Percentiles rank a stretch among this genome's conserved stretches.
Conservation (phyloP, 495 filamentous ascomycete species). For the Aspergillus bridgeri region DNA sequence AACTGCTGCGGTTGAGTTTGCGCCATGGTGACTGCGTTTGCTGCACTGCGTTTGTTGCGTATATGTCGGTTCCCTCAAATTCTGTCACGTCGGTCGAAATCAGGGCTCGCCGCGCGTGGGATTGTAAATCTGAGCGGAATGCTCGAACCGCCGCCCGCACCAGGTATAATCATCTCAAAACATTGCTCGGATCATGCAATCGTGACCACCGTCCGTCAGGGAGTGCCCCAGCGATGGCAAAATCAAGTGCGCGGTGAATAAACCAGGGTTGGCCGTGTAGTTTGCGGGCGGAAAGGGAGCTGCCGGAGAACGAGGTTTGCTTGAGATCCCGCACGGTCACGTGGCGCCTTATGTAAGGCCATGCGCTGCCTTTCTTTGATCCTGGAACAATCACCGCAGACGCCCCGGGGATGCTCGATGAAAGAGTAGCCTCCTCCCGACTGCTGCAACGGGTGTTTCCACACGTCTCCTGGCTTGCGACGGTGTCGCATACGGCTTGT, state of each 20-base stretch:
- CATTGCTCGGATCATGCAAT: slow-evolving; percentile 21
- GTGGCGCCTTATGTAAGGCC: slow-evolving; percentile 12
- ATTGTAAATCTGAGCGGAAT: slow-evolving; percentile 39
- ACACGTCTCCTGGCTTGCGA: not conserved
- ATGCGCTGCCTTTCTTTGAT: slow-evolving; percentile 10
- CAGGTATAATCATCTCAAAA: slow-evolving; percentile 46
- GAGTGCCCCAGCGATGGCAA: not conserved
- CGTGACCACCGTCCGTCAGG: not conserved
- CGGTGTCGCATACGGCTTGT: not conserved
- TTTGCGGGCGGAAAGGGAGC: slow-evolving; percentile 24
- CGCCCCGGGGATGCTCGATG: not conserved
- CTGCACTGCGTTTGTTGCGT: slow-evolving; percentile 2
- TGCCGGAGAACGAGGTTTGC: slow-evolving; percentile 24
- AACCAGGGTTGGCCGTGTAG: slow-evolving; percentile 11
- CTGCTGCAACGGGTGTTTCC: not conserved
- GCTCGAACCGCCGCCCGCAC: slow-evolving; percentile 42
- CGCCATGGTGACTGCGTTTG: slow-evolving; percentile 51
- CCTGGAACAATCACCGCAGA: not conserved
- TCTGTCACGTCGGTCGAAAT: slow-evolving; percentile 20
- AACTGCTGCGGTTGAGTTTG: slow-evolving; percentile 58
- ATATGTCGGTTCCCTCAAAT: slow-evolving; percentile 7
- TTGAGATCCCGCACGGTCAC: slow-evolving; percentile 16
- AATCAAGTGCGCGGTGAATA: slow-evolving; percentile 12
- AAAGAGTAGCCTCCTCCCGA: not conserved
- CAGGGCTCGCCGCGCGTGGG: slow-evolving; percentile 37